Conservation (phyloP, 2,329 filamentous ascomycete genomes). For the Penicillium sp. region DNA sequence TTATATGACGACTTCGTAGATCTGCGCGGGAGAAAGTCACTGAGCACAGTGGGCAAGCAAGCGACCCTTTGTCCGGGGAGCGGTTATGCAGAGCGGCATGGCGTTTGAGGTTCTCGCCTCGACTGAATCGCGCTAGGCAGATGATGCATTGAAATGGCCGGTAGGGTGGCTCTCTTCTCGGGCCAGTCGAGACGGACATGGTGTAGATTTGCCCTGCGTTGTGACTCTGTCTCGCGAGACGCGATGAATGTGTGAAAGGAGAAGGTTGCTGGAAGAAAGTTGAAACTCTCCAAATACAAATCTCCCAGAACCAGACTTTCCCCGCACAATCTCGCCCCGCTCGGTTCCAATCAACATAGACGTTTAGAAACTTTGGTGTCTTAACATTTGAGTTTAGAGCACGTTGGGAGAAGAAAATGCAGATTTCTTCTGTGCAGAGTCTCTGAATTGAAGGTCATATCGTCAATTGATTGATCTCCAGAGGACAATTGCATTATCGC, state of each 20-base stretch:
- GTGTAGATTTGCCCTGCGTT: neutral
- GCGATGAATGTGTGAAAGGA: neutral
- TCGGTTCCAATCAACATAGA: neutral
- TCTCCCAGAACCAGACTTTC: neutral
- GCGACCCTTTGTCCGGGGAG: conserved; percentile 30
- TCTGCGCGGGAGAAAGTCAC: conserved; percentile 47
- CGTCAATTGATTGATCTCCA: neutral
- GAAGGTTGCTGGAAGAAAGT: neutral
- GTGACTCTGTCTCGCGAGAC: neutral
- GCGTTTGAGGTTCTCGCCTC: conserved; percentile 47
- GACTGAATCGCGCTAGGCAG: conserved; percentile 43
- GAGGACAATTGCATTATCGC: neutral
- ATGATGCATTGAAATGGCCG: conserved; percentile 47
- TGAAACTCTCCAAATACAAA: neutral
- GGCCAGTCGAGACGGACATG: neutral
- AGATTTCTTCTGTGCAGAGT: neutral
- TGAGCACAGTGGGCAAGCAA: conserved; percentile 42
- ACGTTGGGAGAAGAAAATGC: neutral
- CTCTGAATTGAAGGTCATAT: neutral
- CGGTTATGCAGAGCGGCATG: conserved; percentile 45
- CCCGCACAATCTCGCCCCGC: neutral
- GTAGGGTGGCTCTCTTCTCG: conserved; percentile 11
- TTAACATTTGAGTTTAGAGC: neutral
- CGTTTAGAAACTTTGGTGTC: neutral
- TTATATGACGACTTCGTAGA: conserved; percentile 46